These are phyloP conservation scores for Monosporozyma solicola DNA, from an alignment of 805 yeast species.

Conservation along the genomic window DNA sequence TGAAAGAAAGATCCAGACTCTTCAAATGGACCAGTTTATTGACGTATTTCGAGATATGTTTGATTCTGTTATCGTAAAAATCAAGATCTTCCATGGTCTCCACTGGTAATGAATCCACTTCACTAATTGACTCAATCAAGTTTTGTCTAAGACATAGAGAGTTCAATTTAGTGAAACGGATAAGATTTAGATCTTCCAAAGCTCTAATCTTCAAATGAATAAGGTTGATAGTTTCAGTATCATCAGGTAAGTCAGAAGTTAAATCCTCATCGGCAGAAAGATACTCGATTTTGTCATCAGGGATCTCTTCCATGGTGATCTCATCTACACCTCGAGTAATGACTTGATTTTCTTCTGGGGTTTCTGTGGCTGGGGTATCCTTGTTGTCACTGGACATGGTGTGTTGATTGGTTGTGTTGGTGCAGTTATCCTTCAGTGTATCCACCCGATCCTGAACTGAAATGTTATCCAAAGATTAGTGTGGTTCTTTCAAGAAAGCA, in stretches of 20 bases:
- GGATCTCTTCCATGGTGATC: conserved; percentile 14
- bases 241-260: conserved; percentile 46
- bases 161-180: conserved; percentile 49
- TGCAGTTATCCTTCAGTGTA: background rate
- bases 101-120: conserved; percentile 50
- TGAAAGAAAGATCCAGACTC: conserved; percentile 76
- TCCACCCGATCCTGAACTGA: background rate
- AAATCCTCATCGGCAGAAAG: conserved; percentile 62
- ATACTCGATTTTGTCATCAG: conserved; percentile 36
- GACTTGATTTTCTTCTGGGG: background rate
- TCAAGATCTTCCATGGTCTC: conserved; percentile 68
- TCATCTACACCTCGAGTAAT: background rate
- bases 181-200: conserved; percentile 50
- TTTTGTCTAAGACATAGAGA: conserved; percentile 75
- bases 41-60: conserved; percentile 69
- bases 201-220: conserved; percentile 61
- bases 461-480: background rate
- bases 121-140: conserved; percentile 62
- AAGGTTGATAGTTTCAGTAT: conserved; percentile 52
- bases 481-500: background rate
- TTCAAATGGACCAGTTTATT: conserved; percentile 48
- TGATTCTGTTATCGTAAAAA: conserved; percentile 83
- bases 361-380: background rate
- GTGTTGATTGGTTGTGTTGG: background rate
- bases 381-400: background rate